Evolutionary conservation across 768 basidiomycete species (phyloP).

Genomic region (Pholiota conissans): DNA sequence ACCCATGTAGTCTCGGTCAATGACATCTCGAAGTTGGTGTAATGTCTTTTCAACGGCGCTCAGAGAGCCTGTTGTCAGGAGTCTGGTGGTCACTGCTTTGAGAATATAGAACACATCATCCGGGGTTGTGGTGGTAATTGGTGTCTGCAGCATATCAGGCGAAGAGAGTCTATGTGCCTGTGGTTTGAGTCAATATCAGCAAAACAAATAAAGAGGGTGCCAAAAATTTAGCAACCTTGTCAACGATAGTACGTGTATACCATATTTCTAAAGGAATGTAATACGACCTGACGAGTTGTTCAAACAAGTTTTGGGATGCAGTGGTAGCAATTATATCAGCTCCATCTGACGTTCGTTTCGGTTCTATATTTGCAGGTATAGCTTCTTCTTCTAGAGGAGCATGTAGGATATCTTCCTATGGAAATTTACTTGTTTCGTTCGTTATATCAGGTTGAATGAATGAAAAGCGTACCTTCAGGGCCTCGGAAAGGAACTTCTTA

Average conservation of each 20-base stretch:
- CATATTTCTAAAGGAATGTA: conserved; percentile 91
- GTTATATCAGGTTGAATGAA: neutral
- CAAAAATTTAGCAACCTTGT: conserved; percentile 58
- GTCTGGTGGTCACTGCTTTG: conserved; percentile 76
- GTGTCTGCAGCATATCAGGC: conserved; percentile 64
- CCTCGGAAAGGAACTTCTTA: conserved; percentile 79
- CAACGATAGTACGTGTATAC: conserved; percentile 85
- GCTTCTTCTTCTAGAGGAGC: conserved; percentile 4
- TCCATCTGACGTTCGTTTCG: conserved; percentile 15
- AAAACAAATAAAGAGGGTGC: neutral
- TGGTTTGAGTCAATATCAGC: neutral
- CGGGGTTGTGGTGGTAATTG: conserved; percentile 71
- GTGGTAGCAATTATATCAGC: conserved; percentile 44
- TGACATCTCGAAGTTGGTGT: conserved; percentile 63
- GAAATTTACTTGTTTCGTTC: neutral
- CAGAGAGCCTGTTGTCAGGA: conserved; percentile 76
- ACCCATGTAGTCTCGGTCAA: conserved; percentile 82
- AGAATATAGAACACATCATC: conserved; percentile 98
- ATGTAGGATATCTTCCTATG: conserved; percentile 11
- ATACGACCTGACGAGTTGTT: conserved; percentile 66
- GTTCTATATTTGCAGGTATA: neutral
- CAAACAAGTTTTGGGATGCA: conserved; percentile 57
- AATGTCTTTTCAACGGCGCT: conserved; percentile 57
- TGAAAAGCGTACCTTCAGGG: conserved; percentile 52
- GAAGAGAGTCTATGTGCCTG: conserved; percentile 89